Evolutionary conservation across 352 stramenopile species (phyloP), one percentile per base, ranked within the genome.

Genomic region (Pythium aphanidermatum): DNA sequence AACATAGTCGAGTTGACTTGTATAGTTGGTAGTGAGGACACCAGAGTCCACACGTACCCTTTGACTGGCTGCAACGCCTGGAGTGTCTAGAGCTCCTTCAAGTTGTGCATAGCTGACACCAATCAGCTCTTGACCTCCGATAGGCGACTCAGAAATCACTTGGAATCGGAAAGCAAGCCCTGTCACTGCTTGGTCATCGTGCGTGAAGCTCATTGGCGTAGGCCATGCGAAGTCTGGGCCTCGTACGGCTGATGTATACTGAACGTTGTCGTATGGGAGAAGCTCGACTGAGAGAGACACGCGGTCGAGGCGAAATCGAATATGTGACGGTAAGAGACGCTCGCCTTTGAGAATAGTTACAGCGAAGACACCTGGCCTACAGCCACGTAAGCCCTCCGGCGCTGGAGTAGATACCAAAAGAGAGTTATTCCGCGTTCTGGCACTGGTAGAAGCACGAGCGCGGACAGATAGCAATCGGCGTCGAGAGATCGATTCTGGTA

Each of bases 281-380:
- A 63, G 32, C 13, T 25, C 34, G 9, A 58, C 36, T 4, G 47
- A 21, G 4, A 52, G 37, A 1, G 45, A 52, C 6, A 42, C 16
- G 7, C 45, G 32, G 6, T 16, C n/a, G 5, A 44, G 19, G 11
- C 45, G 33, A 16, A 52, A 44, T 12, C 42, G 48, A 39, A 26
- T n/a, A n/a, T n/a, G 12, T 19, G 23, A 12, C 1, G 21, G 20
- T 24, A 16, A 2, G 25, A 39, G 19, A 19, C 51, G 12, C n/a
- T 59, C 34, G 11, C 31, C 48, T 8, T 41, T 43, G 23, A 58
- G 14, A 0, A 49, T 17, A 14, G 36, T 21, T 12, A 63, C 8
- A 14, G 26, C 26, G 32, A 63, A 63, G 17, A 59, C 4, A 10
- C 55, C 55, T 5, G 42, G 27, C 14, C 55, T 36, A 24, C 45